These are phyloP conservation scores for Fusarium scirpi DNA, from an alignment of 2,329 filamentous ascomycete species.

Conservation along the genomic window DNA sequence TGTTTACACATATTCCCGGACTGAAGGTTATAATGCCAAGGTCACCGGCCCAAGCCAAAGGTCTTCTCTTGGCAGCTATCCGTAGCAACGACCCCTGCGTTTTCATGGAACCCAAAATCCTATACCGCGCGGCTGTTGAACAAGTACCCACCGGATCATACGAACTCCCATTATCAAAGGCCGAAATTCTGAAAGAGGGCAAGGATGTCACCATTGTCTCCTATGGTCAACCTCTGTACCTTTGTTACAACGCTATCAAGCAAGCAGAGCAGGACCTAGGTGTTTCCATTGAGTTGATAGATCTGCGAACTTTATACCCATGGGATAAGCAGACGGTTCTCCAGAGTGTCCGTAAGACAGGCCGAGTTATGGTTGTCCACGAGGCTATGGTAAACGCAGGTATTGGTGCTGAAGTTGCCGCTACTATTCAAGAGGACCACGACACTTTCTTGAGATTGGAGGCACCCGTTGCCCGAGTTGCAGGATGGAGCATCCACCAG, in stretches of 20 bases:
- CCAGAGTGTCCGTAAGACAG: slow-evolving; percentile 87
- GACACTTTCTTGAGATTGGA: slow-evolving; percentile 84
- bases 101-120: slow-evolving; percentile 94
- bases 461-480: slow-evolving; percentile 85
- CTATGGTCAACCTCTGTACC: slow-evolving; percentile 91
- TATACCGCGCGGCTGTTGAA: slow-evolving; percentile 92
- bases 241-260: slow-evolving; percentile 80
- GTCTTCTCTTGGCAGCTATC: slow-evolving; percentile 81
- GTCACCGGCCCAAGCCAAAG: slow-evolving; percentile 89
- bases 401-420: slow-evolving; percentile 88
- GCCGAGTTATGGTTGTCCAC: slow-evolving; percentile 87
- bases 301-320: slow-evolving; percentile 88
- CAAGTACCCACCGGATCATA: slow-evolving; percentile 87
- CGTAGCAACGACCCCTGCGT: slow-evolving; percentile 87
- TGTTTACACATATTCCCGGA: slow-evolving; percentile 91
- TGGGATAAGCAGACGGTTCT: slow-evolving; percentile 89
- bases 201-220: slow-evolving; percentile 86
- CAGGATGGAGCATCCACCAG: slow-evolving; percentile 90
- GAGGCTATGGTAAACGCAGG: slow-evolving; percentile 93
- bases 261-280: slow-evolving; percentile 81
- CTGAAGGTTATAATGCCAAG: slow-evolving; percentile 87
- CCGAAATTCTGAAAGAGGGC: slow-evolving; percentile 84
- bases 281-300: slow-evolving; percentile 84
- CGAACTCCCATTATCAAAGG: slow-evolving; percentile 85
- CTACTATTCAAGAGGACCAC: slow-evolving; percentile 83